Percentiles rank a stretch among this genome's conserved stretches.
These are phyloP conservation scores for Epichloe bromicola DNA, from an alignment of 2,329 filamentous ascomycete genomes.

Conservation along the genomic window DNA sequence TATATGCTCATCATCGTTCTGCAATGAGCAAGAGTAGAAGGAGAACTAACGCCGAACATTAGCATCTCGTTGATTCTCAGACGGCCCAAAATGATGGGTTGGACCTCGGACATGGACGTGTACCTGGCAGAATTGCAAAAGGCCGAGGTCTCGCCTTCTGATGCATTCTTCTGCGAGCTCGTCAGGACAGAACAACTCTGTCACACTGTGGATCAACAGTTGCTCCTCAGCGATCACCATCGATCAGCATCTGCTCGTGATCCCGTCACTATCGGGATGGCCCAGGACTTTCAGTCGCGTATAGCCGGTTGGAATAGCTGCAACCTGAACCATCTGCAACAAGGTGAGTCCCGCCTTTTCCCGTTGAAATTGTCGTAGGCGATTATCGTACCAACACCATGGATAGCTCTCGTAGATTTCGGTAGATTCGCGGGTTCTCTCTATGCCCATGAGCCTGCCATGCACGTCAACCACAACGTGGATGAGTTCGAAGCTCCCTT, in stretches of 20 bases:
- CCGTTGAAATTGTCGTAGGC: neutral
- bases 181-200: conserved; percentile 1
- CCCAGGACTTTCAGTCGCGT: neutral
- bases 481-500: conserved; percentile 3
- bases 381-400: neutral
- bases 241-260: neutral
- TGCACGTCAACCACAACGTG: conserved; percentile 3
- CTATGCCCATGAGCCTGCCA: conserved; percentile 2
- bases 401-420: conserved; percentile 1
- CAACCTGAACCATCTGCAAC: neutral
- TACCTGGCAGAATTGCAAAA: neutral
- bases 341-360: neutral
- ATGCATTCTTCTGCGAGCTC: conserved; percentile 3
- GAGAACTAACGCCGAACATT: neutral
- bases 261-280: neutral
- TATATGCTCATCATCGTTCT: neutral
- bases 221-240: neutral
- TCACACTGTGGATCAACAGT: neutral
- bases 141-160: neutral
- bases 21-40: neutral
- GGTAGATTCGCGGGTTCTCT: neutral
- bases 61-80: conserved; percentile 3
- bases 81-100: neutral
- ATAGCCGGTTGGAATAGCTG: neutral
- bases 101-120: conserved; percentile 1